Evolutionary conservation across 495 filamentous ascomycete genomes (phyloP).

Genomic region (Astrocystis sublimbata): DNA sequence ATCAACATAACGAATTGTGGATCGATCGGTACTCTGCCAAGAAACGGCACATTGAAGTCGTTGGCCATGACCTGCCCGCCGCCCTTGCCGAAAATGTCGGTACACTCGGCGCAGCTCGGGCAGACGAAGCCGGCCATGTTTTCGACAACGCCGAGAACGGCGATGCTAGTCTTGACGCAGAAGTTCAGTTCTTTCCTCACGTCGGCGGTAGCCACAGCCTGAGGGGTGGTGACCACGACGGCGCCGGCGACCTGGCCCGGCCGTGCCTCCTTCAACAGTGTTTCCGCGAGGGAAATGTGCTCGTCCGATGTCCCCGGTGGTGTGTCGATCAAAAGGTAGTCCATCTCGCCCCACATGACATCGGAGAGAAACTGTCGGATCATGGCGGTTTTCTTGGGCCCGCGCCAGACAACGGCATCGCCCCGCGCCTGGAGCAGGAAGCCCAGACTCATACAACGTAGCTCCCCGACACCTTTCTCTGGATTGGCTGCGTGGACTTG

Average conservation of each 20-base stretch:
- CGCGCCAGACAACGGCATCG: constrained; percentile 94
- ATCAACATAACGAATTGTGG: constrained; percentile 60
- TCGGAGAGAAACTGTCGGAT: constrained; percentile 92
- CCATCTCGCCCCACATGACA: constrained; percentile 84
- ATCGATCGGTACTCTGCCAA: constrained; percentile 89
- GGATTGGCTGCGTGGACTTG: constrained; percentile 64
- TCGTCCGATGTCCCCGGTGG: constrained; percentile 96
- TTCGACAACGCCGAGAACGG: constrained; percentile 86
- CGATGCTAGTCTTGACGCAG: constrained; percentile 80
- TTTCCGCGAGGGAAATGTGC: constrained; percentile 92
- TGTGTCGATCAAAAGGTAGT: constrained; percentile 93
- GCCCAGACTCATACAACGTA: constrained; percentile 89
- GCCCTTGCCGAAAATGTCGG: constrained; percentile 86
- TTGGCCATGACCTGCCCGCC: constrained; percentile 87
- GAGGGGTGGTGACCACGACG: constrained; percentile 93
- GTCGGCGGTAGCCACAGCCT: constrained; percentile 89
- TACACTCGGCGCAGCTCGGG: constrained; percentile 90
- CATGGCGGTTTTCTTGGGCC: constrained; percentile 99
- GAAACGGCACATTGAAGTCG: constrained; percentile 79
- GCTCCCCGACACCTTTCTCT: constrained; percentile 57
- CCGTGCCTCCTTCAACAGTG: constrained; percentile 64
- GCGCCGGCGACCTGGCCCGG: constrained; percentile 71
- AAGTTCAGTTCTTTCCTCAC: constrained; percentile 97
- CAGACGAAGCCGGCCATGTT: constrained; percentile 98
- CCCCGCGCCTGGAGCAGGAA: constrained; percentile 81